Evolutionary conservation across 306 rosid species (phyloP), one percentile per base, ranked within the genome.

Genomic region (Quercus berberidifolia): DNA sequence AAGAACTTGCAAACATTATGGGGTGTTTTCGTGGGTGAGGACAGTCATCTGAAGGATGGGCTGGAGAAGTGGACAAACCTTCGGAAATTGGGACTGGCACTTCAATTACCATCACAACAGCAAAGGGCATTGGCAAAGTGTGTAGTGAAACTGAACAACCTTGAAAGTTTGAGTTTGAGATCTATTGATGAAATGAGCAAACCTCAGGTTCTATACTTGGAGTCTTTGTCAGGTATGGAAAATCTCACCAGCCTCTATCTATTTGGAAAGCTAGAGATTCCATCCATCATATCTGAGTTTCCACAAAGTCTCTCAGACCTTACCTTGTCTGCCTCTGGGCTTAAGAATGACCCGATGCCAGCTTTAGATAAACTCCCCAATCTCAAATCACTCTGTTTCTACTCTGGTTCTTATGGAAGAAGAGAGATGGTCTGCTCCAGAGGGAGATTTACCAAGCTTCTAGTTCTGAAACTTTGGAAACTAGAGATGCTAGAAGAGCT

Each of bases 261-360:
- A 54, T 69, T 3, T 19, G 80, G 84, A 17, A 75, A 13, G 67
- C 79, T 74, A 14, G 38, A 75, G n/a, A 26, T 3, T 58, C 19
- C 38, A 4, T 20, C 49, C 46, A 20, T 31, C 58, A 46, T 20
- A 31, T 8, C 49, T 11, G 33, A 17, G 15, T 72, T 71, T 10
- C 85, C 82, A 0, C 12, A 15, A 17, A 76, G 69, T 55, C 80
- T 81, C 35, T 69, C 76, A 9, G 81, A 81, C 23, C 74, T 81
- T 19, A 71, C 64, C 77, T 54, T 81, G 19, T 81, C 77, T 1
- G 85, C 77, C 5, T 5, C 77, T 51, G 49, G 20, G 20, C 71
- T 81, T 17, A 0, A 1, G 35, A 54, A 18, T 1, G 69, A 81
- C 38, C 64, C 76, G 0, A 76, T 69, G 77, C 25, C 20, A 10